A percentile compares a stretch with the other conserved stretches of the same genome.
These are phyloP conservation scores for Metschnikowia peoriensis DNA, from an alignment of 805 yeast species.

Conservation along the genomic window DNA sequence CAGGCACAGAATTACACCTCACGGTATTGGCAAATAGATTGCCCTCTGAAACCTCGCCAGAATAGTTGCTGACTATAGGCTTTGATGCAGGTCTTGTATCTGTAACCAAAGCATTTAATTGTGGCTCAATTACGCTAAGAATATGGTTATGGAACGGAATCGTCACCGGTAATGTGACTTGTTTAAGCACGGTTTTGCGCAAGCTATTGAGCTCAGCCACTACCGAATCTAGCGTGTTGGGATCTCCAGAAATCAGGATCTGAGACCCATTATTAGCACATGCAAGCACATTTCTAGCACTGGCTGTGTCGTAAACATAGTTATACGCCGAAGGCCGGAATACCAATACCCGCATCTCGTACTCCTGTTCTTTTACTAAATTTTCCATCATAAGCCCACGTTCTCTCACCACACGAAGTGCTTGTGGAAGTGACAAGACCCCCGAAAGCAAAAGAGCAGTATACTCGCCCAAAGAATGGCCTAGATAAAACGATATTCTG, in stretches of 20 bases:
- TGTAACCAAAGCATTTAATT: conserved; percentile 23
- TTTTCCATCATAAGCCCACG: conserved; percentile 17
- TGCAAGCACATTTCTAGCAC: conserved; percentile 37
- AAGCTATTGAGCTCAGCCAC: conserved; percentile 17
- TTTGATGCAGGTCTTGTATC: conserved; percentile 7
- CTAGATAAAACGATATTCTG: conserved; percentile 11
- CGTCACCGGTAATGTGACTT: conserved; percentile 39
- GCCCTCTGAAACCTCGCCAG: conserved; percentile 26
- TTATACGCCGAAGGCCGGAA: conserved; percentile 26
- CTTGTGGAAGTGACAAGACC: conserved; percentile 13
- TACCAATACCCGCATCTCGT: conserved; percentile 37
- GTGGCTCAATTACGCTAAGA: conserved; percentile 37
- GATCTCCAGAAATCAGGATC: conserved; percentile 45
- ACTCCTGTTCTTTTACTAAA: not conserved
- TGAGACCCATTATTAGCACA: conserved; percentile 45
- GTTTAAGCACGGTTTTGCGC: conserved; percentile 22
- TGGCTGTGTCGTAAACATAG: conserved; percentile 19
- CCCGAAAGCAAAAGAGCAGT: conserved; percentile 18
- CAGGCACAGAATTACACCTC: conserved; percentile 43
- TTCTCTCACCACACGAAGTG: conserved; percentile 17
- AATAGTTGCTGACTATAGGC: conserved; percentile 40
- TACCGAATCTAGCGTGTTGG: conserved; percentile 22
- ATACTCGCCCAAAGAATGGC: conserved; percentile 22
- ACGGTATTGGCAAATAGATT: conserved; percentile 33
- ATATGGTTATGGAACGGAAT: conserved; percentile 52